Evolutionary conservation across 805 yeast genomes (phyloP).

Genomic region (Suhomyces canberraensis): DNA sequence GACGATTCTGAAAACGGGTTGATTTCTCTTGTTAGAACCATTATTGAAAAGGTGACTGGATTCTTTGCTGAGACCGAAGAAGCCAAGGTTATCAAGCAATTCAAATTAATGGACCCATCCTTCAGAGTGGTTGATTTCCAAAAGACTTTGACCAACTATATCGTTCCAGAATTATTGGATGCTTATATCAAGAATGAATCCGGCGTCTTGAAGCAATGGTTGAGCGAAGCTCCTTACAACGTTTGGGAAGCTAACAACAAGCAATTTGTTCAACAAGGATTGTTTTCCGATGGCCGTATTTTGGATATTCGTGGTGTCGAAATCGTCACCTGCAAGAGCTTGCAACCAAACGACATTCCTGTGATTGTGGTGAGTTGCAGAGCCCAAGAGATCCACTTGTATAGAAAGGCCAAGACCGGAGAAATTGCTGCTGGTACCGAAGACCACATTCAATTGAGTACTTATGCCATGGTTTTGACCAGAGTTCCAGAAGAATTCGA

Average conservation of each 20-base stretch:
- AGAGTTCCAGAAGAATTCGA: constrained; percentile 90
- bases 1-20: constrained; percentile 95
- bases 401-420: constrained; percentile 85
- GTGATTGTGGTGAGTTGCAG: constrained; percentile 91
- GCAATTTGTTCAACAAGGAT: constrained; percentile 85
- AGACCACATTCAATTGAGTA: constrained; percentile 84
- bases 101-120: constrained; percentile 85
- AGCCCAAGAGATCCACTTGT: constrained; percentile 92
- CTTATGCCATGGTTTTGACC: constrained; percentile 95
- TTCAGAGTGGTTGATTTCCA: constrained; percentile 78
- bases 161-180: constrained; percentile 92
- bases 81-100: constrained; percentile 84
- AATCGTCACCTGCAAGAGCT: constrained; percentile 77
- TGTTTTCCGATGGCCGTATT: constrained; percentile 86
- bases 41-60: constrained; percentile 77
- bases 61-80: constrained; percentile 95
- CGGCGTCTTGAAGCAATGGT: constrained; percentile 79
- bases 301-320: constrained; percentile 95
- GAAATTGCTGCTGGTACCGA: constrained; percentile 95
- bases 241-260: constrained; percentile 93
- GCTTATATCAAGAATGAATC: constrained; percentile 93
- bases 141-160: constrained; percentile 82
- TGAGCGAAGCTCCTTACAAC: constrained; percentile 94
- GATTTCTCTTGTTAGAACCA: constrained; percentile 73
- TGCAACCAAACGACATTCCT: constrained; percentile 90